Conservation (phyloP, 495 filamentous ascomycete genomes). For the Penicillium angulare region DNA sequence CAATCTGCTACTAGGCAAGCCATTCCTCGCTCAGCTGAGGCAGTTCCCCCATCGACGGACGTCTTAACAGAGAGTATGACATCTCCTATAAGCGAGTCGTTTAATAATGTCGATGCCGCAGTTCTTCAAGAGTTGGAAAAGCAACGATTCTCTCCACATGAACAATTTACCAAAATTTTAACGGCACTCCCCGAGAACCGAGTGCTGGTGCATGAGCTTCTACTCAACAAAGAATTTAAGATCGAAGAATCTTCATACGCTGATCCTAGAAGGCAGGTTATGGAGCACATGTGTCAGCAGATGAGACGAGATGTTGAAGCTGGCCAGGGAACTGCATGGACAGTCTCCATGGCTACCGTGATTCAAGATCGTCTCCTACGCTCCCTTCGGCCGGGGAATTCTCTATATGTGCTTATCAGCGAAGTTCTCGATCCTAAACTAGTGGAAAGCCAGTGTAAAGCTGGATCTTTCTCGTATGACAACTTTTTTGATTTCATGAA, state of each 20-base stretch:
- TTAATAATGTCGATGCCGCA: conserved; percentile 38
- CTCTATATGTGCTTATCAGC: conserved; percentile 78
- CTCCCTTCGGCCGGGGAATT: conserved; percentile 74
- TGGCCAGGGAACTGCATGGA: conserved; percentile 70
- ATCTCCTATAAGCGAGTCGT: conserved; percentile 47
- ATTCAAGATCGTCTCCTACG: conserved; percentile 80
- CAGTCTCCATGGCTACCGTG: conserved; percentile 80
- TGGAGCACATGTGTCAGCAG: conserved; percentile 66
- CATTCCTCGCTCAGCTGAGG: conserved; percentile 50
- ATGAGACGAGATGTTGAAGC: conserved; percentile 74
- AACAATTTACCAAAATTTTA: conserved; percentile 52
- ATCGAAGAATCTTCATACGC: conserved; percentile 54
- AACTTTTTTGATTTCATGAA: conserved; percentile 91
- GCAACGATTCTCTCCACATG: conserved; percentile 37
- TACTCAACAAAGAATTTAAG: conserved; percentile 81
- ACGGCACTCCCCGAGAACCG: conserved; percentile 80
- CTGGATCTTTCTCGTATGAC: conserved; percentile 88
- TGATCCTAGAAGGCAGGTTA: conserved; percentile 49
- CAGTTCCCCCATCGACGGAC: conserved; percentile 32
- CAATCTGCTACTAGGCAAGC: conserved; percentile 55
- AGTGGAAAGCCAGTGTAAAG: conserved; percentile 70
- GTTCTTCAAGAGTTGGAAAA: conserved; percentile 40
- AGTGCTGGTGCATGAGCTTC: conserved; percentile 82
- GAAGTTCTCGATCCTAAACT: conserved; percentile 81
- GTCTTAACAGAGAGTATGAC: conserved; percentile 42